These are phyloP conservation scores for Pogostemon cablin DNA, from an alignment of 257 asterid species.

Conservation along the genomic window DNA sequence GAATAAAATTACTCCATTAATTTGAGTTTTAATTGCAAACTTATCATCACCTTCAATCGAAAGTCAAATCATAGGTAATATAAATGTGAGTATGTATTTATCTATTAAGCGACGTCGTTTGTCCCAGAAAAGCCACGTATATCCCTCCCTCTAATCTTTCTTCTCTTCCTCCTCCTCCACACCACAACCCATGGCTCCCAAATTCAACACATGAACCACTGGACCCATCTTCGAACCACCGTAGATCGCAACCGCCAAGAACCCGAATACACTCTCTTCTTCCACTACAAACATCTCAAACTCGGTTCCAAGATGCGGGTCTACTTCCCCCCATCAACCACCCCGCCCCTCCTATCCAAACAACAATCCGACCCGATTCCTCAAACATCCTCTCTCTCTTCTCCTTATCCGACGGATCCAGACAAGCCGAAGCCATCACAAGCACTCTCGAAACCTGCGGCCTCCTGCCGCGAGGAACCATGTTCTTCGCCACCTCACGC, in stretches of 20 bases:
- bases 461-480: not conserved
- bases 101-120: no score
- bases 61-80: no score
- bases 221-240: not conserved
- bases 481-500: not conserved
- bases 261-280: not conserved
- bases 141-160: not conserved
- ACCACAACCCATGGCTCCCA: not conserved
- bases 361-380: not conserved
- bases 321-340: conserved; percentile 7
- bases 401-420: not conserved
- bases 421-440: not conserved
- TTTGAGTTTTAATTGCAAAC: no score
- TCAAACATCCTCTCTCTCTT: not conserved
- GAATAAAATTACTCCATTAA: no score
- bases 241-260: not conserved
- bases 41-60: no score
- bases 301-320: not conserved
- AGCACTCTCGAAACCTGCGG: not conserved
- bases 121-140: not conserved
- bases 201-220: not conserved
- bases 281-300: not conserved
- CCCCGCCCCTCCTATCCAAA: not conserved
- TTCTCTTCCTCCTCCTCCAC: not conserved
- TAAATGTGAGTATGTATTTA: no score